These are phyloP conservation scores for Eutrema japonicum DNA, from an alignment of 345 rosid species.

Conservation along the genomic window DNA sequence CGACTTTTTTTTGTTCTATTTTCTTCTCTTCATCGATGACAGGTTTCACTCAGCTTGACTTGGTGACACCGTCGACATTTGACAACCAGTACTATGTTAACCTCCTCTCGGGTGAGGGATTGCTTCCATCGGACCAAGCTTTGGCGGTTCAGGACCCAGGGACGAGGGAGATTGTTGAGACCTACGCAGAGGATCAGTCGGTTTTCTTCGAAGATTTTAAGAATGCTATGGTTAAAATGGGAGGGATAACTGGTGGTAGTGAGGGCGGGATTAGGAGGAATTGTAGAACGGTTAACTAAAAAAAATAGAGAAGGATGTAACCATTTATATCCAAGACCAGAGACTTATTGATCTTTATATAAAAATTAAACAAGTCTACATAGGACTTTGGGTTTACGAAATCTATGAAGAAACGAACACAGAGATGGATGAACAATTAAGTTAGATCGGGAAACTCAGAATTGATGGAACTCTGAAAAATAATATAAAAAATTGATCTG, in stretches of 20 bases:
- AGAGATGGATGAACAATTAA: conserved; percentile 6
- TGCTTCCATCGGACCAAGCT: conserved; percentile 79
- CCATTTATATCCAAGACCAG: neutral
- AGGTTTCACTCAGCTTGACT: conserved; percentile 63
- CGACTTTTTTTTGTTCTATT: too few species aligned
- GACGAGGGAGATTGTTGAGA: conserved; percentile 56
- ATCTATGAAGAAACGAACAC: conserved; percentile 14
- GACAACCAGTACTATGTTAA: conserved; percentile 85
- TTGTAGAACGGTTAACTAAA: conserved; percentile 55
- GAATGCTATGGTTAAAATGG: conserved; percentile 71
- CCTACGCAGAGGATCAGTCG: conserved; percentile 55
- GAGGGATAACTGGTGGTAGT: conserved; percentile 47
- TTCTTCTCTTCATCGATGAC: too few species aligned
- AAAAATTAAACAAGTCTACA: conserved; percentile 22
- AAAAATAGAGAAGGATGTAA: neutral
- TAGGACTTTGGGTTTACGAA: conserved; percentile 13
- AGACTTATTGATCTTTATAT: conserved; percentile 24
- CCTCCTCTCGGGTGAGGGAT: conserved; percentile 74
- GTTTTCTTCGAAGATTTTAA: conserved; percentile 69
- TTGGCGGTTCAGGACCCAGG: conserved; percentile 55
- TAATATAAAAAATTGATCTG: neutral
- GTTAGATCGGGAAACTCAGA: neutral
- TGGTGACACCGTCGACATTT: conserved; percentile 72
- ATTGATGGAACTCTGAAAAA: neutral
- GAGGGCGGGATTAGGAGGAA: conserved; percentile 54